phyloP scores from a whole-genome alignment of 352 stramenopile genomes.

The Achlya hypogyna region DNA sequence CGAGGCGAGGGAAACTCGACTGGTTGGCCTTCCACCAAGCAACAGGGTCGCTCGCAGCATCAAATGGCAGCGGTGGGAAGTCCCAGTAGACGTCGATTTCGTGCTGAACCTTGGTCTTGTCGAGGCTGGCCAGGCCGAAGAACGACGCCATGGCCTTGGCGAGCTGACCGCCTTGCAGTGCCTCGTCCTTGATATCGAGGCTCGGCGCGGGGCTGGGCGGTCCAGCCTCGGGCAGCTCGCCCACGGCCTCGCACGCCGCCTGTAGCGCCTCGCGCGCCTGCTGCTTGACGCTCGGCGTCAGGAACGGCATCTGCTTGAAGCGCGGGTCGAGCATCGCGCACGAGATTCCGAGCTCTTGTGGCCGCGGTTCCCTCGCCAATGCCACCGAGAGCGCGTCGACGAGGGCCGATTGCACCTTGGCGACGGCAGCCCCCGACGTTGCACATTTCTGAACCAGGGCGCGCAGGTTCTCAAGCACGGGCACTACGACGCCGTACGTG shows the following conservation, averaged over 20 bases:
- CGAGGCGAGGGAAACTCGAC: constrained; percentile 11
- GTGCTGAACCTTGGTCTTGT: constrained; percentile 4
- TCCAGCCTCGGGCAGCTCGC: background rate
- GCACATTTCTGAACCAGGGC: background rate
- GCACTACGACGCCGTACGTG: constrained; percentile 11
- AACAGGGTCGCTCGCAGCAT: constrained; percentile 8
- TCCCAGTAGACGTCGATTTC: constrained; percentile 16
- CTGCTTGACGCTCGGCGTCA: background rate
- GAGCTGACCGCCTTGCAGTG: background rate
- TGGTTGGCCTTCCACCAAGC: constrained; percentile 17
- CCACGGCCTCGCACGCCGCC: constrained; percentile 3
- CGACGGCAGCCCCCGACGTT: background rate
- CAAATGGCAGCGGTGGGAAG: constrained; percentile 15
- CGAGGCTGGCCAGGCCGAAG: constrained; percentile 1
- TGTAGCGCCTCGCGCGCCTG: background rate
- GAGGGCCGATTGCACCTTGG: background rate
- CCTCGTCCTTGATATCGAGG: background rate
- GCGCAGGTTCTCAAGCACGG: constrained; percentile 13
- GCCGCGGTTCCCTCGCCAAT: background rate
- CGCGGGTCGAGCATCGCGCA: constrained; percentile 12
- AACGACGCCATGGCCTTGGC: constrained; percentile 17
- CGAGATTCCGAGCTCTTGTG: background rate
- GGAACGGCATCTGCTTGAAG: constrained; percentile 15
- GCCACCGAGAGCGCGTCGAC: background rate
- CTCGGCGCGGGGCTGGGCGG: background rate